Base-by-base conservation (phyloP, 2,329 filamentous ascomycete genomes). In the Moelleriella libera region DNA sequence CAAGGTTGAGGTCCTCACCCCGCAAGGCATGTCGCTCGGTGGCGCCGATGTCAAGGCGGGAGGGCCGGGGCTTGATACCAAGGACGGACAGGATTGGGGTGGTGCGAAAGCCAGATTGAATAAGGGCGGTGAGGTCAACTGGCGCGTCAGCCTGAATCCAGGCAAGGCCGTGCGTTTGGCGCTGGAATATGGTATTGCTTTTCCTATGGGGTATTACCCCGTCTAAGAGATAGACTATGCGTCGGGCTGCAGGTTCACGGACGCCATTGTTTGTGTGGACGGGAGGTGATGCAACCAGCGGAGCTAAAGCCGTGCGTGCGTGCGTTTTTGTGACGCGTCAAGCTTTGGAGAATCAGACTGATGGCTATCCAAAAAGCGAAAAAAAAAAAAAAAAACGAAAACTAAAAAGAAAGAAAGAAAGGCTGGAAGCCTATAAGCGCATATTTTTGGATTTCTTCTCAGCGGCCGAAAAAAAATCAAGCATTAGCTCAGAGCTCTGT, bases 151-250 rank as follows among this genome's bases (percentile, higher is more conserved):
- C 45, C 59, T 82, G 42, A 71, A 76, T 51, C 68, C 74, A 0
- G 74, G 76, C 30, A 66, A 68, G 53, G 69, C 70, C 5, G 71
- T 74, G 8, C 70, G 69, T 57, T 59, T 83, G 53, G 62, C 64
- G n/a, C 56, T 83, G 51, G 75, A 79, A 62, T 83, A 82, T 60
- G 72, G 75, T 54, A 70, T 78, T 21, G 68, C 66, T 34, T 66
- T 75, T 51, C 78, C 78, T 2, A 59, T 57, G 11, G 69, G 68
- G 8, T 71, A 76, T 51, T 58, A 48, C 40, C 46, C 48, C 12
- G 11, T n/a, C 12, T 46, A 31, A 44, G 30, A 21, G 11, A 28
- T 5, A 29, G 42, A 6, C 30, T 6, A 30, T 6, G 42, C 32
- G 32, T 8, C 12, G 8, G 8, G 12, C 8, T 37, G 12, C 8